Evolutionary conservation across 805 yeast species (phyloP), one percentile per base, ranked within the genome.

Genomic region (Candida arabinofermentans): DNA sequence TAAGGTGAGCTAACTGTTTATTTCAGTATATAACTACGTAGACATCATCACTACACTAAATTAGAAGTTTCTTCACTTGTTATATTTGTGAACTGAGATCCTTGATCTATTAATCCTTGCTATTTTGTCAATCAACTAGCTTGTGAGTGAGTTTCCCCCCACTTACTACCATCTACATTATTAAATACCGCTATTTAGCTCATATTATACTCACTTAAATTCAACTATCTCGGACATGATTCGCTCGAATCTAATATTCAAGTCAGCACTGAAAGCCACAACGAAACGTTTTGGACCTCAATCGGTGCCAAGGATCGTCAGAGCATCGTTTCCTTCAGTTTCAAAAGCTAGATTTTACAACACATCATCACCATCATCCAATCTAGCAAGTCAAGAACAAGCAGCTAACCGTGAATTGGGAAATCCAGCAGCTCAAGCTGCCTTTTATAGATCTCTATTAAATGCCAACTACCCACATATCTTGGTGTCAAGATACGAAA

Each of bases 401-500:
- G 70, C 73, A n/a, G 99, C 99, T 32, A 93, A 93, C 64, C 67
- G 74, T 46, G 82, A 85, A 42, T 64, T 86, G 35, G 64, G 70
- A 36, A 83, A 86, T 61, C 75, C 97, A 1, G 66, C 59, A 4
- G 70, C 77, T 5, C 99, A 93, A 66, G 90, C 95, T 2, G 82
- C 78, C 42, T 91, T 93, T 56, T 93, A 93, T 67, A 75, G 76
- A 47, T 72, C 79, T 12, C 69, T 93, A 36, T 63, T 93, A 49
- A 77, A 77, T 43, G 75, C 91, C 41, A 86, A 86, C 65, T 93
- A 88, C 59, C 98, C 99, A n/a, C 96, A 89, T 55, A 83, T 91
- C 41, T 96, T 93, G 6, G 88, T 91, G n/a, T 83, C 93, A 43
- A 76, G 99, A 45, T 95, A 77, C 61, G 98, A 95, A 62, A 85